Conservation (phyloP, 805 yeast species). For the Nakazawaea ishiwadae region DNA sequence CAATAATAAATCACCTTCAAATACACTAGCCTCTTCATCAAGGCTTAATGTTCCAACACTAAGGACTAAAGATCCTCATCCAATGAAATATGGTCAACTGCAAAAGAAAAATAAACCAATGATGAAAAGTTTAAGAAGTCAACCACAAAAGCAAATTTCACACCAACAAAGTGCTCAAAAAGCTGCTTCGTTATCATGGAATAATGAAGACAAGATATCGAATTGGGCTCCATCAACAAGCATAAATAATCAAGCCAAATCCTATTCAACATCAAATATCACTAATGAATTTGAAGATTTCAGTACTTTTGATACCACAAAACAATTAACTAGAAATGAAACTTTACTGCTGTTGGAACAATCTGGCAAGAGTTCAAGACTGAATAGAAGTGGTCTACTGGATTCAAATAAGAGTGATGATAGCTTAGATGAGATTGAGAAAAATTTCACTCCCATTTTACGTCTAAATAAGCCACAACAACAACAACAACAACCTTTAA, state of each 20-base stretch:
- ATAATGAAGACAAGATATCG: conserved; percentile 14
- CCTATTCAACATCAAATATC: conserved; percentile 22
- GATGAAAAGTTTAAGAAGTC: conserved; percentile 6
- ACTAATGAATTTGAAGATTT: conserved; percentile 15
- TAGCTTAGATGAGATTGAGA: background rate
- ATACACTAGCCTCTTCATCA: conserved; percentile 12
- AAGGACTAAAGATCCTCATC: conserved; percentile 23
- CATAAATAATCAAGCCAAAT: conserved; percentile 18
- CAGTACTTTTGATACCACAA: conserved; percentile 16
- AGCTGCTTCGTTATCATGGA: conserved; percentile 27
- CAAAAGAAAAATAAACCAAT: conserved; percentile 18
- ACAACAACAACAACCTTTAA: background rate
- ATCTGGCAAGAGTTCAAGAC: conserved; percentile 19
- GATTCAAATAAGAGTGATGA: conserved; percentile 2
- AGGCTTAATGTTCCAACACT: conserved; percentile 22
- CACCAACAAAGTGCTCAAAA: conserved; percentile 23
- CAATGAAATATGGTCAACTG: conserved; percentile 19
- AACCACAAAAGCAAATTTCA: background rate
- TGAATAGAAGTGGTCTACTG: conserved; percentile 12
- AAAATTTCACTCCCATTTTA: conserved; percentile 1
- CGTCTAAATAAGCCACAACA: conserved; percentile 5
- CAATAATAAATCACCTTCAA: conserved; percentile 5
- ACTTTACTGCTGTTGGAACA: conserved; percentile 23
- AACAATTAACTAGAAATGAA: conserved; percentile 21
- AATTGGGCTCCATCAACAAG: conserved; percentile 33